These are phyloP conservation scores for Cucurbitaria berberidis DNA, from an alignment of 2,329 filamentous ascomycete species.

Conservation along the genomic window DNA sequence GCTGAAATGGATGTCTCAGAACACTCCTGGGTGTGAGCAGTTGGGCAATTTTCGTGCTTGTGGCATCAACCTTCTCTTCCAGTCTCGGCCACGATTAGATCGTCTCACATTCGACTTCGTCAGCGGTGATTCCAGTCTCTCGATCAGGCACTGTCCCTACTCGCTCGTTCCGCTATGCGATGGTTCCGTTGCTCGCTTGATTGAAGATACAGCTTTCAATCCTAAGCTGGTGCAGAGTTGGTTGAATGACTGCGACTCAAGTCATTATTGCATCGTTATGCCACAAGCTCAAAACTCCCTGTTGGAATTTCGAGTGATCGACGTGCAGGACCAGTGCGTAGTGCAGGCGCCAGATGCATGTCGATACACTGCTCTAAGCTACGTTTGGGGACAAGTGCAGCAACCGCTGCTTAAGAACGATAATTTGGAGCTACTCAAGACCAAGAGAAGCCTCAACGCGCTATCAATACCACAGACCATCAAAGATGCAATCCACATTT, in stretches of 20 bases:
- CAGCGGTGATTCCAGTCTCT: not conserved
- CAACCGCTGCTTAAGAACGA: not conserved
- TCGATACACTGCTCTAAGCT: not conserved
- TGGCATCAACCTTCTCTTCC: not conserved
- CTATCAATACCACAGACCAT: not conserved
- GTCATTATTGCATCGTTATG: not conserved
- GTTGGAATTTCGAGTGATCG: not conserved
- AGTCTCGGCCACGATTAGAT: not conserved
- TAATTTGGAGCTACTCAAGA: not conserved
- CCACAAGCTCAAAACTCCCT: not conserved
- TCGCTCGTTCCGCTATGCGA: not conserved
- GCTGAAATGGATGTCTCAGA: not conserved
- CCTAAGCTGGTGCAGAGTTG: not conserved
- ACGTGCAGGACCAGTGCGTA: not conserved
- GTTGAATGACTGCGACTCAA: not conserved
- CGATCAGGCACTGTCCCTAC: not conserved
- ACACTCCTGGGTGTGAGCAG: not conserved
- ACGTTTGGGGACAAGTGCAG: not conserved
- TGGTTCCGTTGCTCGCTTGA: not conserved
- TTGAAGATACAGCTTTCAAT: not conserved
- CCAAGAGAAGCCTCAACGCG: not conserved
- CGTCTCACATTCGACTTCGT: not conserved
- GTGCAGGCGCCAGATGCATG: not conserved
- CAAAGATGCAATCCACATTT: not conserved
- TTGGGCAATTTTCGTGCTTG: not conserved